phyloP scores from a whole-genome alignment of 305 asterid species.

The Solanum aculeatissimum region DNA sequence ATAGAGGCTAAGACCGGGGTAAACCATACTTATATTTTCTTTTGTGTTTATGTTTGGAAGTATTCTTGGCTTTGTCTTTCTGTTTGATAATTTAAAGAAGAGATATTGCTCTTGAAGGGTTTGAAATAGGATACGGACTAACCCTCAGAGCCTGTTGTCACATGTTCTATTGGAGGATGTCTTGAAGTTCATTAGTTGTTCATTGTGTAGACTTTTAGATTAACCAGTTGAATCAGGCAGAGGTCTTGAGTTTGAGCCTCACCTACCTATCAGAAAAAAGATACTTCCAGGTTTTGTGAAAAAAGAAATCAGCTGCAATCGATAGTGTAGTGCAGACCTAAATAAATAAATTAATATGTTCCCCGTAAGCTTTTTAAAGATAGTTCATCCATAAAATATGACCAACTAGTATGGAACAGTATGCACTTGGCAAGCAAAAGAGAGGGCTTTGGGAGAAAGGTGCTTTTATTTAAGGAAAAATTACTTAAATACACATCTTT shows the following conservation, averaged over 20 bases:
- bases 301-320: neutral
- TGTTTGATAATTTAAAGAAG: neutral
- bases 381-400: neutral
- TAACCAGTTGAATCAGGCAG: neutral
- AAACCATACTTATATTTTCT: neutral
- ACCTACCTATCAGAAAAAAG: neutral
- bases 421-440: neutral
- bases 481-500: too few relatives aligned
- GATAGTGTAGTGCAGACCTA: neutral
- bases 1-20: slow-evolving; percentile 77
- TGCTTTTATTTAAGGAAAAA: neutral
- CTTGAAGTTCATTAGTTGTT: neutral
- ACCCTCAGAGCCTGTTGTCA: neutral
- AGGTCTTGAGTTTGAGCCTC: neutral
- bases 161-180: neutral
- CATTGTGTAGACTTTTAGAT: neutral
- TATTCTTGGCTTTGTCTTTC: neutral
- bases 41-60: neutral
- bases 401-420: neutral
- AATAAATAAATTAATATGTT: neutral
- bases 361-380: neutral
- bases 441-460: neutral
- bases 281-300: neutral
- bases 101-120: neutral
- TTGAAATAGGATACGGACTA: neutral